phyloP scores from a whole-genome alignment of 1,139 yeast genomes.

The Pichia sp. region DNA sequence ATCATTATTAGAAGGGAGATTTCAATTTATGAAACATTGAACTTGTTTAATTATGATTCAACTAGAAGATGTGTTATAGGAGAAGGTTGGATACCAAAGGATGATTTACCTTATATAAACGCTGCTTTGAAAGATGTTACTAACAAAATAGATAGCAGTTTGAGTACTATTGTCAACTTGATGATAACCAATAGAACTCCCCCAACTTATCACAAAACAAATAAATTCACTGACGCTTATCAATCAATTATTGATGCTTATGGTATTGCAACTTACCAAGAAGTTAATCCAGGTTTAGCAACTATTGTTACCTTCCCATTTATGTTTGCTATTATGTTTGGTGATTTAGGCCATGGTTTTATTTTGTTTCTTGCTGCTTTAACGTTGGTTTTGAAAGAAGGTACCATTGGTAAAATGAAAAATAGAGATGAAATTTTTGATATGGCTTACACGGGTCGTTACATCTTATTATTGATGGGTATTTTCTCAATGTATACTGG shows the following conservation, averaged over 20 bases:
- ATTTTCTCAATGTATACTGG: slow-evolving; percentile 91
- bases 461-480: slow-evolving; percentile 87
- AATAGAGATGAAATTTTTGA: slow-evolving; percentile 89
- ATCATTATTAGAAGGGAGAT: slow-evolving; percentile 65
- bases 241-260: slow-evolving; percentile 93
- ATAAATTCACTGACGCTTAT: slow-evolving; percentile 87
- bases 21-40: slow-evolving; percentile 66
- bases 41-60: slow-evolving; percentile 76
- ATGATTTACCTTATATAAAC: slow-evolving; percentile 40
- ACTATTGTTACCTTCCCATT: slow-evolving; percentile 95
- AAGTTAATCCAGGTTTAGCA: slow-evolving; percentile 93
- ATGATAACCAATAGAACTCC: slow-evolving; percentile 78
- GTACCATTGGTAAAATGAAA: slow-evolving; percentile 53
- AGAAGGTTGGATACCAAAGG: slow-evolving; percentile 85
- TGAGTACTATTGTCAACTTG: slow-evolving; percentile 76
- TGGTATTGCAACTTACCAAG: slow-evolving; percentile 90
- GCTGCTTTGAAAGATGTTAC: slow-evolving; percentile 49
- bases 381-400: slow-evolving; percentile 64
- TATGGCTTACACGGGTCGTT: slow-evolving; percentile 92
- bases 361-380: slow-evolving; percentile 69
- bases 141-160: slow-evolving; percentile 48
- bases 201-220: slow-evolving; percentile 88
- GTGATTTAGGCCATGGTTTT: slow-evolving; percentile 94
- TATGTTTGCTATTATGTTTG: slow-evolving; percentile 99
- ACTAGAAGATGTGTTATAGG: slow-evolving; percentile 85